Conservation (phyloP, 768 basidiomycete genomes). For the Panaeolus papilionaceus region DNA sequence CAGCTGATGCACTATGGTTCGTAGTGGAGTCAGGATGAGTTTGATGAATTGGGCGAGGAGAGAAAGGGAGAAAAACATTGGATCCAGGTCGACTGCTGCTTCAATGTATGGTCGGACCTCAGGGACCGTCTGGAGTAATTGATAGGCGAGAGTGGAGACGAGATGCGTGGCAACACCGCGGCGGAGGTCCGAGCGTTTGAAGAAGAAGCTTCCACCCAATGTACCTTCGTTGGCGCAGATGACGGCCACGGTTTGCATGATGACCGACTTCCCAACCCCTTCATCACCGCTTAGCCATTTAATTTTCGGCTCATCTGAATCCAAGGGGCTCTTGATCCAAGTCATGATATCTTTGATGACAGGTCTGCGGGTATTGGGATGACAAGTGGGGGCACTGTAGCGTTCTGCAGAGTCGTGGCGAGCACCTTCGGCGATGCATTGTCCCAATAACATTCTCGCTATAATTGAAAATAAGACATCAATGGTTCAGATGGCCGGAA, state of each 20-base stretch:
- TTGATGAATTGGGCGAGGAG: slow-evolving; percentile 19
- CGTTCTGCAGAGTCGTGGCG: slow-evolving; percentile 22
- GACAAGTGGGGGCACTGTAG: slow-evolving; percentile 22
- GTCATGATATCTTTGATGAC: slow-evolving; percentile 20
- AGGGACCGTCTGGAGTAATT: slow-evolving; percentile 19
- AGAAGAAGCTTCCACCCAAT: slow-evolving; percentile 25
- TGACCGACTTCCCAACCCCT: slow-evolving; percentile 27
- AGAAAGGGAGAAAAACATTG: slow-evolving; percentile 17
- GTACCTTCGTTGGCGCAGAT: slow-evolving; percentile 12
- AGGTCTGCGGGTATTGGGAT: slow-evolving; percentile 22
- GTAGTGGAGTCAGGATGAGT: slow-evolving; percentile 22
- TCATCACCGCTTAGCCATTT: slow-evolving; percentile 25
- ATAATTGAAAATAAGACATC: too few relatives aligned
- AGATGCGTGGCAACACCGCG: slow-evolving; percentile 19
- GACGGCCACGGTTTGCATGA: slow-evolving; percentile 22
- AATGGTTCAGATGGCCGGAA: too few relatives aligned
- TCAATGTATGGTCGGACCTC: slow-evolving; percentile 11
- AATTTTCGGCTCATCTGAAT: neutral
- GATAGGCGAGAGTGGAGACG: slow-evolving; percentile 25
- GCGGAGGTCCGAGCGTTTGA: slow-evolving; percentile 14
- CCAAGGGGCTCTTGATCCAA: slow-evolving; percentile 18
- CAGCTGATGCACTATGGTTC: neutral
- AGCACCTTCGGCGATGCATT: slow-evolving; percentile 2
- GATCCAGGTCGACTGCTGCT: slow-evolving; percentile 18
- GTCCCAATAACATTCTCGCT: too few relatives aligned